Conservation (phyloP, 305 asterid genomes). For the Euphrasia arctica region DNA sequence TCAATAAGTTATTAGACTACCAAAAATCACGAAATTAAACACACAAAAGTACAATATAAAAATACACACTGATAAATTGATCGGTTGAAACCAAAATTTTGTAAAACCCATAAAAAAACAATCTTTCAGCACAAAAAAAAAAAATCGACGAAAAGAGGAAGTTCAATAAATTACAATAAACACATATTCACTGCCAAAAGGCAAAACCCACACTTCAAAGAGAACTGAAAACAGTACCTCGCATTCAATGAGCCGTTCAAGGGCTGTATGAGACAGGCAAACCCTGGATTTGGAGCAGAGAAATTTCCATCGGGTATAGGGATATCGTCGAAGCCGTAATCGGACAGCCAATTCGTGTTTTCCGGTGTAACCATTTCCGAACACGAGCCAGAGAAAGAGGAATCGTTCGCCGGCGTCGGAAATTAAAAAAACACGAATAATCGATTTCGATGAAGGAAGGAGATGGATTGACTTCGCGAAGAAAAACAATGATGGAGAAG, state of each 20-base stretch:
- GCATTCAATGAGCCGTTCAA: slow-evolving; percentile 56
- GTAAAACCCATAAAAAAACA: not conserved
- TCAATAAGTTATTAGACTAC: not conserved
- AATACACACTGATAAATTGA: slow-evolving; percentile 7
- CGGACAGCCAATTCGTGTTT: slow-evolving; percentile 87
- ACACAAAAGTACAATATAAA: not conserved
- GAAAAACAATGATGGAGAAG: slow-evolving; percentile 10
- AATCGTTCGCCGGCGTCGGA: slow-evolving; percentile 11
- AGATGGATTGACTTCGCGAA: not conserved
- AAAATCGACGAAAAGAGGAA: not conserved
- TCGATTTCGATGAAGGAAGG: slow-evolving; percentile 5
- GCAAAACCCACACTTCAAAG: slow-evolving; percentile 6
- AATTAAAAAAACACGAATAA: not conserved
- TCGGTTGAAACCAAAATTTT: slow-evolving; percentile 1
- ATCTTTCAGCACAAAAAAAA: slow-evolving; percentile 6
- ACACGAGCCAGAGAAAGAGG: slow-evolving; percentile 24
- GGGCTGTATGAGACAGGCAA: slow-evolving; percentile 67
- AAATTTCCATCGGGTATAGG: slow-evolving; percentile 49
- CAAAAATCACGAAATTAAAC: slow-evolving; percentile 1
- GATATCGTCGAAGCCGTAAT: slow-evolving; percentile 74
- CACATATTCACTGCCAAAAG: not conserved
- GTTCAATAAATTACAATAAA: not conserved
- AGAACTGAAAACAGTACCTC: slow-evolving; percentile 40
- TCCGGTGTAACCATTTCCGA: slow-evolving; percentile 88
- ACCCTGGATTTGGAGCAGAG: slow-evolving; percentile 49